phyloP scores from a whole-genome alignment of 169 alveolate genomes.

The Cryptosporidium viatorum region DNA sequence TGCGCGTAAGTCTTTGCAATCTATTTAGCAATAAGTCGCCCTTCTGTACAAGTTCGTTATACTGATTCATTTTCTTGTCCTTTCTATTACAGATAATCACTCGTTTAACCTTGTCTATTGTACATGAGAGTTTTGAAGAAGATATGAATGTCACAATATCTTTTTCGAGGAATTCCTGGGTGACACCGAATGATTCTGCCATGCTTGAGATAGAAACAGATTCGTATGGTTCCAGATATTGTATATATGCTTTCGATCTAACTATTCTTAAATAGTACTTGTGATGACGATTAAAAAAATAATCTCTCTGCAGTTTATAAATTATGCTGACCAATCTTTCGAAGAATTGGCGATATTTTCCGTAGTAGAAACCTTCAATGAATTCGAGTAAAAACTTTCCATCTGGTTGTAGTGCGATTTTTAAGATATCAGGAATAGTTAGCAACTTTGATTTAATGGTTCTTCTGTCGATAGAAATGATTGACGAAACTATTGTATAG shows the following conservation, averaged over 20 bases:
- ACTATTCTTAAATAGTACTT: constrained; percentile 36
- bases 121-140: constrained; percentile 86
- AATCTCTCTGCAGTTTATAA: constrained; percentile 13
- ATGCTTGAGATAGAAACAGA: constrained; percentile 86
- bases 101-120: constrained; percentile 89
- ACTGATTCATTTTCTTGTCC: constrained; percentile 82
- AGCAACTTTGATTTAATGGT: constrained; percentile 27
- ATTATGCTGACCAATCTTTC: neutral
- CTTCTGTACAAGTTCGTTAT: constrained; percentile 80
- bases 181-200: constrained; percentile 89
- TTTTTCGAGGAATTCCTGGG: constrained; percentile 84
- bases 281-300: constrained; percentile 27
- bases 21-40: constrained; percentile 87
- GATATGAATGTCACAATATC: constrained; percentile 88
- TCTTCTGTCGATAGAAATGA: constrained; percentile 77
- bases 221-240: constrained; percentile 87
- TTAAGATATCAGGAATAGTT: constrained; percentile 51
- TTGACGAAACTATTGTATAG: constrained; percentile 90
- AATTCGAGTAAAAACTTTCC: constrained; percentile 31
- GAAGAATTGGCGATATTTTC: constrained; percentile 22
- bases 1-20: constrained; percentile 86
- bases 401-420: constrained; percentile 57
- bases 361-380: constrained; percentile 44
- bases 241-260: constrained; percentile 80
- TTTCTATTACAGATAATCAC: constrained; percentile 83